Evolutionary conservation across 495 filamentous ascomycete species (phyloP).

Genomic region (Echria macrotheca): DNA sequence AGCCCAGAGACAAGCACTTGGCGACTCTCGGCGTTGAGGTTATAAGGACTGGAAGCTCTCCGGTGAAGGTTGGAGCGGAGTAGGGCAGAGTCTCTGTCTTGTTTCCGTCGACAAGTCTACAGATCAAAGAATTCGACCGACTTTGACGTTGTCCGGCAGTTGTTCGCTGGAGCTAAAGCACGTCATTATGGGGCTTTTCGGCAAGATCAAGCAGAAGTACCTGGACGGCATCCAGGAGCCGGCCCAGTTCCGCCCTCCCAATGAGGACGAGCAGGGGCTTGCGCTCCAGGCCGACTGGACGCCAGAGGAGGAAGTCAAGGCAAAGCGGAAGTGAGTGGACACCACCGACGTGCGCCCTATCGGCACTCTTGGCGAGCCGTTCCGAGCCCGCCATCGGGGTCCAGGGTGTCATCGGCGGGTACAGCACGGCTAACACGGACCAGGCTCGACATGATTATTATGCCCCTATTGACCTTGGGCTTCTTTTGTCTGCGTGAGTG

Average conservation of each 20-base stretch:
- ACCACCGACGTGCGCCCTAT: neutral
- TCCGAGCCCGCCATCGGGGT: neutral
- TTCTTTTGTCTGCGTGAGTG: slow-evolving; percentile 52
- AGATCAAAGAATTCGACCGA: neutral
- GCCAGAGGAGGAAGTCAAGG: slow-evolving; percentile 28
- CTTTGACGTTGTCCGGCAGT: neutral
- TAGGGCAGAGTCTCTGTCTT: neutral
- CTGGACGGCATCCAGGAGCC: slow-evolving; percentile 4
- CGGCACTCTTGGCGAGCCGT: slow-evolving; percentile 7
- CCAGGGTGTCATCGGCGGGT: too few species aligned
- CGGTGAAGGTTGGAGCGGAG: neutral
- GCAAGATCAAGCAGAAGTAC: neutral
- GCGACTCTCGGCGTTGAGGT: neutral
- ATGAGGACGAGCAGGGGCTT: slow-evolving; percentile 25
- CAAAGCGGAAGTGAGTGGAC: slow-evolving; percentile 34
- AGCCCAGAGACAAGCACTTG: neutral
- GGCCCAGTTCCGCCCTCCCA: slow-evolving; percentile 8
- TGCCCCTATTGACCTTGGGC: slow-evolving; percentile 49
- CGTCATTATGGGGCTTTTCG: slow-evolving; percentile 9
- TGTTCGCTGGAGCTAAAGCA: neutral
- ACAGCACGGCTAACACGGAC: neutral
- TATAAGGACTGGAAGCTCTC: neutral
- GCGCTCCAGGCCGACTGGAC: slow-evolving; percentile 31
- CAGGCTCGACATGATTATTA: slow-evolving; percentile 46
- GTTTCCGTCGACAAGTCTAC: too few species aligned